Evolutionary conservation across 805 yeast species (phyloP), one percentile per base, ranked within the genome.

Genomic region (Debaryomyces hansenii): DNA sequence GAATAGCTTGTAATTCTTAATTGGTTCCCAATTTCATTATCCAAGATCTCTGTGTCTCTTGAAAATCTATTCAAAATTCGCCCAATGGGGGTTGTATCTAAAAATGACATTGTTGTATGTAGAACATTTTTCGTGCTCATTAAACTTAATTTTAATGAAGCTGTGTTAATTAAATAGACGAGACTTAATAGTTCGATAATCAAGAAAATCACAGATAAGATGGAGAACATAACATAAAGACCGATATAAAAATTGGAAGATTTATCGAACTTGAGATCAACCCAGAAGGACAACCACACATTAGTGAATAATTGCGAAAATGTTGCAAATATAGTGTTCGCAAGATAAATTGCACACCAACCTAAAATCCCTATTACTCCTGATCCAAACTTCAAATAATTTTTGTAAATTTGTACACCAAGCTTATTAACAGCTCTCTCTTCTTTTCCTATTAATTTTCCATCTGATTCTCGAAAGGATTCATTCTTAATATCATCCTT

Each of bases 31-130:
- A 58, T 46, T 38, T 60, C 64, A 37, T 58, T 58, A 40, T 61
- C 64, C 31, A 61, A 44, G 2, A 53, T 50, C 18, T 61, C 64
- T 2, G 62, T 55, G 42, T 61, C 66, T 34, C 58, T 54, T 15
- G 60, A 55, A 46, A 61, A 61, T 34, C 66, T 44, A 50, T 61
- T 61, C 39, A 61, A 38, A 20, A 61, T 53, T 47, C 66, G 47
- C 9, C 66, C 66, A 49, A 57, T 49, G 2, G 66, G 66, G 1
- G 64, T 61, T 4, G 54, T 51, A 37, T 61, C 66, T 46, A 61
- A 47, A 48, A 42, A 61, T 3, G 58, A 32, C 64, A 60, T 61
- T 27, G 64, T 64, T 1, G 57, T 52, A 11, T 47, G 45, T 32
- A 59, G 41, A 12, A 61, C 41, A 9, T 47, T 48, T 24, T 50